These are phyloP conservation scores for Paralagenidium karlingii DNA, from an alignment of 352 stramenopile species.

Conservation along the genomic window DNA sequence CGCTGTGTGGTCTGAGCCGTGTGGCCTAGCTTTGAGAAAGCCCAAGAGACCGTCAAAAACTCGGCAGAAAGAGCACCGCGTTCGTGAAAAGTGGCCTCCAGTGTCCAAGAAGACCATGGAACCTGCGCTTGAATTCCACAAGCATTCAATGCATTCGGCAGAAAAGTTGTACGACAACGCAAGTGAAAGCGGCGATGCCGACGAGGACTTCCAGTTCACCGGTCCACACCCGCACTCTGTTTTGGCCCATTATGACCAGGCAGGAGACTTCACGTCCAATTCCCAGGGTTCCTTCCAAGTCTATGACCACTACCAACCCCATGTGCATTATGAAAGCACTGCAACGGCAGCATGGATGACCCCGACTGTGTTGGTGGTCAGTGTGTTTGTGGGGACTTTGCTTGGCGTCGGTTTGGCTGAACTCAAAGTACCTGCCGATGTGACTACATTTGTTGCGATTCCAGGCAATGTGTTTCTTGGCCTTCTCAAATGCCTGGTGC, in stretches of 20 bases:
- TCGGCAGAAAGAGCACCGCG: no score
- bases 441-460: conserved; percentile 23
- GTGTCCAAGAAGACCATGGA: no score
- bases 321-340: conserved; percentile 23
- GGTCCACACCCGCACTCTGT: no score
- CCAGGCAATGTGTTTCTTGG: conserved; percentile 29
- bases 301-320: no score
- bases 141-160: conserved; percentile 24
- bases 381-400: conserved; percentile 23
- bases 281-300: conserved; percentile 15
- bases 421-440: conserved; percentile 15
- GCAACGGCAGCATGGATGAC: conserved; percentile 37
- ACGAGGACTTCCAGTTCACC: conserved; percentile 27
- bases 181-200: conserved; percentile 45
- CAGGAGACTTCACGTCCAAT: conserved; percentile 32
- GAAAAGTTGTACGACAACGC: conserved; percentile 52
- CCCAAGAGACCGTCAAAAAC: no score
- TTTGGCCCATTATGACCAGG: no score
- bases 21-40: no score
- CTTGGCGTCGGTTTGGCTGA: conserved; percentile 25
- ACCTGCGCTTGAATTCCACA: no score
- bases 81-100: no score
- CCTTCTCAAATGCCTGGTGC: conserved; percentile 33
- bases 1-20: no score
- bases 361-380: conserved; percentile 23